Percentiles rank a stretch among this genome's conserved stretches.
phyloP scores from a whole-genome alignment of 257 asterid species.

The Parsonsia alboflavescens region DNA sequence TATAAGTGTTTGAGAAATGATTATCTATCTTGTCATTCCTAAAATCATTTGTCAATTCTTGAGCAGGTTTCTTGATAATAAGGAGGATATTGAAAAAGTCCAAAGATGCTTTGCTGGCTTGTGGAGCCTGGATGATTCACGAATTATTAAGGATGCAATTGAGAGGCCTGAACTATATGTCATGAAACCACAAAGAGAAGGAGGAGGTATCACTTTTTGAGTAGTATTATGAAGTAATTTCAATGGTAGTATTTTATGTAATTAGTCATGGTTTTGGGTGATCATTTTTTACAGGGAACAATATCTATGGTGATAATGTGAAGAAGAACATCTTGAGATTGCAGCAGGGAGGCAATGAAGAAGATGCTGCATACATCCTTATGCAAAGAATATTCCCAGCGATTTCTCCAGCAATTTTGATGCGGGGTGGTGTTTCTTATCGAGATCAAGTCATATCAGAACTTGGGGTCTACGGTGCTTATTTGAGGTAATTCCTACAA shows the following conservation, averaged over 20 bases:
- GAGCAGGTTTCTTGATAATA: constrained; percentile 75
- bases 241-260: neutral
- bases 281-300: constrained; percentile 54
- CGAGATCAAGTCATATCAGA: constrained; percentile 76
- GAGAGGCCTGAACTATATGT: constrained; percentile 74
- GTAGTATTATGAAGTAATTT: constrained; percentile 4
- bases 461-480: constrained; percentile 74
- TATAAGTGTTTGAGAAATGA: neutral
- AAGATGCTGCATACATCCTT: constrained; percentile 84
- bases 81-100: constrained; percentile 80
- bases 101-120: constrained; percentile 91
- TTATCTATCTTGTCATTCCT: neutral
- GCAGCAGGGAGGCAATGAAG: constrained; percentile 60
- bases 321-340: constrained; percentile 55
- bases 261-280: constrained; percentile 2
- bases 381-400: constrained; percentile 96
- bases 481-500: constrained; percentile 54
- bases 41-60: constrained; percentile 10
- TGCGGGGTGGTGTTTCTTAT: constrained; percentile 69
- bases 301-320: constrained; percentile 81
- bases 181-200: constrained; percentile 99
- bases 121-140: constrained; percentile 79
- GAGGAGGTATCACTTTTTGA: constrained; percentile 67
- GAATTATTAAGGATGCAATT: constrained; percentile 65
- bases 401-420: constrained; percentile 57